Evolutionary conservation across 1,284 basidiomycete genomes (phyloP).

Genomic region (Ganoderma sinense): DNA sequence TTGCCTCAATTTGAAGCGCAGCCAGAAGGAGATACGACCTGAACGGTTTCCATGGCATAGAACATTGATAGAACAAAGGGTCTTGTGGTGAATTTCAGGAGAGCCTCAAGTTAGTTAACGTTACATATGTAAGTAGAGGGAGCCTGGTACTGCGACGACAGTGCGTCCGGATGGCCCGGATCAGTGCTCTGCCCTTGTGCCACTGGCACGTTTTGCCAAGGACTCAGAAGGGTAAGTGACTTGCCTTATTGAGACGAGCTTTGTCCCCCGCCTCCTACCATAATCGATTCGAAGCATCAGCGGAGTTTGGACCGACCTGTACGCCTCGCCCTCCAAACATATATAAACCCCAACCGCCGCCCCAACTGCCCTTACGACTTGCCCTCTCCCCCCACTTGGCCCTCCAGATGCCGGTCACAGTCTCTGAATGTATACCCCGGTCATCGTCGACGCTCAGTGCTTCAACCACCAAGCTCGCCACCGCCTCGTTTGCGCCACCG

Average conservation of each 20-base stretch:
- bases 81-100: too few relatives aligned
- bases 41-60: too few relatives aligned
- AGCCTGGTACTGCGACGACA: too few relatives aligned
- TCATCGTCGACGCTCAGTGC: background rate
- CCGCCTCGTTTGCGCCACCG: background rate
- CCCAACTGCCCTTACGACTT: constrained; percentile 10
- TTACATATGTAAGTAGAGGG: too few relatives aligned
- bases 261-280: constrained; percentile 14
- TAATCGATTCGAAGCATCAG: constrained; percentile 20
- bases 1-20: too few relatives aligned
- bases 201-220: background rate
- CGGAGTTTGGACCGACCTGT: constrained; percentile 18
- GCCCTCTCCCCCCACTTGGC: background rate
- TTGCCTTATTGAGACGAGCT: constrained; percentile 5
- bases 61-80: too few relatives aligned
- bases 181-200: background rate
- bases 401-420: background rate
- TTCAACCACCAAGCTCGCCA: background rate
- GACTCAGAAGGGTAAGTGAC: background rate
- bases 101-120: too few relatives aligned
- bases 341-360: constrained; percentile 9
- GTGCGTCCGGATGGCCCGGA: too few relatives aligned
- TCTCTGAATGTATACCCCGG: background rate
- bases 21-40: too few relatives aligned
- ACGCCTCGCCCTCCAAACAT: constrained; percentile 9